These are phyloP conservation scores for Comarum palustre DNA, from an alignment of 306 rosid species.

Conservation along the genomic window DNA sequence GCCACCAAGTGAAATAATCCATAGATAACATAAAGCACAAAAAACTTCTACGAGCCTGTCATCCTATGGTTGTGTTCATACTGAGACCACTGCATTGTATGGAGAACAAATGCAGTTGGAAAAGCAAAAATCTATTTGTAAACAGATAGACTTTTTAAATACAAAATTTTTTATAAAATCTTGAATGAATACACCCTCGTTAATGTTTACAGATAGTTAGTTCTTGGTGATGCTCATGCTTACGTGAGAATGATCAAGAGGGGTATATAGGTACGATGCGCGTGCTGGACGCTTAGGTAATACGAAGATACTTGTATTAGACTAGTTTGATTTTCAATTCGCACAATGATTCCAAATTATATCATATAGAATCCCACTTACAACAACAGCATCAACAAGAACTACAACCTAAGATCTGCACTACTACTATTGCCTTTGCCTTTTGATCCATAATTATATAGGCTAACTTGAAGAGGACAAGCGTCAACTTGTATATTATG, in stretches of 20 bases:
- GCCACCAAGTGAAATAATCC: too few species aligned
- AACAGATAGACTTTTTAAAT: too few species aligned
- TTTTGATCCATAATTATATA: background rate
- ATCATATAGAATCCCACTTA: conserved; percentile 49
- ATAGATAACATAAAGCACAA: too few species aligned
- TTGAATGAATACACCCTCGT: too few species aligned
- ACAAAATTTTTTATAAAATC: too few species aligned
- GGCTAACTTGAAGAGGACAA: background rate
- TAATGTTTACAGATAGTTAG: background rate
- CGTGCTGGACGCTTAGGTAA: conserved; percentile 38
- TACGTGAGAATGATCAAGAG: conserved; percentile 42
- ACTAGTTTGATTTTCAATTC: conserved; percentile 38
- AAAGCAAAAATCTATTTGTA: too few species aligned
- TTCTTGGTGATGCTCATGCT: conserved; percentile 29
- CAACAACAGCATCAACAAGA: conserved; percentile 12
- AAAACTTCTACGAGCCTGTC: too few species aligned
- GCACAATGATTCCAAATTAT: conserved; percentile 41
- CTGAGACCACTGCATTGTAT: too few species aligned
- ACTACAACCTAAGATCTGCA: conserved; percentile 25
- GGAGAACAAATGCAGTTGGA: too few species aligned
- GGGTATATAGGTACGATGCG: conserved; percentile 27
- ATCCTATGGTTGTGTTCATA: too few species aligned
- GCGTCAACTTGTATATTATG: background rate
- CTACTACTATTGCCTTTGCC: background rate
- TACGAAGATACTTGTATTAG: conserved; percentile 21